These are phyloP conservation scores for Erodium trifolium DNA, from an alignment of 441 rosid genomes.

Conservation along the genomic window DNA sequence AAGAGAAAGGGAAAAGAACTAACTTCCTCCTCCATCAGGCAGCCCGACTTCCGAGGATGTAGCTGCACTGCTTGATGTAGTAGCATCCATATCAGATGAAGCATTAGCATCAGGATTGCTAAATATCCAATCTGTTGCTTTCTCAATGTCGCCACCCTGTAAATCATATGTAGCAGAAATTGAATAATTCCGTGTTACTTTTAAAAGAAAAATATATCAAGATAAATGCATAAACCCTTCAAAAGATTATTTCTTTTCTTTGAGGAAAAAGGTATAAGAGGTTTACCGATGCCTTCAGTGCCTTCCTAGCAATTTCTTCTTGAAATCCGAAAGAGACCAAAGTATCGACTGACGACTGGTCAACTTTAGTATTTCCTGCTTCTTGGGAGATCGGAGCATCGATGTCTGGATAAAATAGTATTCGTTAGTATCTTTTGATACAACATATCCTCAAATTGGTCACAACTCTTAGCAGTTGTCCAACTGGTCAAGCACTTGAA, in stretches of 20 bases:
- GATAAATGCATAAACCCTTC: not conserved
- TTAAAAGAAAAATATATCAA: not conserved
- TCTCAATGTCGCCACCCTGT: conserved; percentile 88
- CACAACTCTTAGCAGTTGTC: not conserved
- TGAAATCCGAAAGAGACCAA: conserved; percentile 82
- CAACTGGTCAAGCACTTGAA: too few relatives aligned
- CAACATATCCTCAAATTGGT: not conserved
- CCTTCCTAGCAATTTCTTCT: conserved; percentile 74
- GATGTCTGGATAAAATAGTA: conserved; percentile 43
- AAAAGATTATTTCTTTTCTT: conserved; percentile 1
- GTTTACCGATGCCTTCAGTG: conserved; percentile 70
- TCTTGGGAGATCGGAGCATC: conserved; percentile 53
- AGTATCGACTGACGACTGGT: conserved; percentile 63
- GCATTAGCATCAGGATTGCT: conserved; percentile 62
- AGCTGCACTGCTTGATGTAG: conserved; percentile 40
- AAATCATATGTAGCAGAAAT: not conserved
- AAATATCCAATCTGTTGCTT: conserved; percentile 98
- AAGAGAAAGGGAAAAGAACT: conserved; percentile 30
- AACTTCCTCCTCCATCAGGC: conserved; percentile 87
- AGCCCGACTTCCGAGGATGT: conserved; percentile 38
- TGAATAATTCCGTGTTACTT: not conserved
- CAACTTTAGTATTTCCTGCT: conserved; percentile 30
- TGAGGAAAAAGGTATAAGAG: conserved; percentile 9
- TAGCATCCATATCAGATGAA: conserved; percentile 63
- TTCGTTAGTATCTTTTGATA: not conserved